Evolutionary conservation across 1,284 basidiomycete species (phyloP).

Genomic region (Sutorius eximius): DNA sequence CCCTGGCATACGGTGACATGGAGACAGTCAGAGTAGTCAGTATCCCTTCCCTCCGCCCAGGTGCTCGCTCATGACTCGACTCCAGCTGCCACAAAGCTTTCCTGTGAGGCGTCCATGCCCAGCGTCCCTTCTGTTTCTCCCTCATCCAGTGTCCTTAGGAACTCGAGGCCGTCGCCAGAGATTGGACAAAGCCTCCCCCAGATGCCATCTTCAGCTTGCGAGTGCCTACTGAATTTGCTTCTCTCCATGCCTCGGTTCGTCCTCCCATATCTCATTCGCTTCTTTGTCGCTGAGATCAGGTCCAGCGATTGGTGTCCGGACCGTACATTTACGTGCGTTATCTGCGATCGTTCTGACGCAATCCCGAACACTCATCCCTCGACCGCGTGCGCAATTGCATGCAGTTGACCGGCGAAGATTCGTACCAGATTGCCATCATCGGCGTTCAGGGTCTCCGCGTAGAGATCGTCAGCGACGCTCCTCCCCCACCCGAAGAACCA

Average conservation of each 20-base stretch:
- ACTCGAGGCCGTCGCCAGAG: conserved; percentile 70
- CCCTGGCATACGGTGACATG: conserved; percentile 79
- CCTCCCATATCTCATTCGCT: background rate
- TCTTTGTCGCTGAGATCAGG: conserved; percentile 15
- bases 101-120: conserved; percentile 40
- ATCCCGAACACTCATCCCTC: conserved; percentile 20
- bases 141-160: conserved; percentile 48
- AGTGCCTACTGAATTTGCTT: conserved; percentile 79
- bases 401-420: conserved; percentile 77
- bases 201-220: conserved; percentile 70
- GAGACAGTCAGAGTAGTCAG: conserved; percentile 75
- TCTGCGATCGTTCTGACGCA: conserved; percentile 11
- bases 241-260: conserved; percentile 73
- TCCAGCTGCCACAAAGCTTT: conserved; percentile 63
- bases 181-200: conserved; percentile 80
- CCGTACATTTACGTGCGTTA: conserved; percentile 73
- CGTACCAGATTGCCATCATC: conserved; percentile 78
- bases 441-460: conserved; percentile 76
- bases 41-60: conserved; percentile 12
- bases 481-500: conserved; percentile 76
- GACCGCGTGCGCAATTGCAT: conserved; percentile 22
- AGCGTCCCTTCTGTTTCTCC: background rate
- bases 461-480: conserved; percentile 77
- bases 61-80: conserved; percentile 5
- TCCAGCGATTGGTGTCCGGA: conserved; percentile 69